These are phyloP conservation scores for Arxiozyma slooffiae DNA, from an alignment of 1,139 yeast genomes.

Conservation along the genomic window DNA sequence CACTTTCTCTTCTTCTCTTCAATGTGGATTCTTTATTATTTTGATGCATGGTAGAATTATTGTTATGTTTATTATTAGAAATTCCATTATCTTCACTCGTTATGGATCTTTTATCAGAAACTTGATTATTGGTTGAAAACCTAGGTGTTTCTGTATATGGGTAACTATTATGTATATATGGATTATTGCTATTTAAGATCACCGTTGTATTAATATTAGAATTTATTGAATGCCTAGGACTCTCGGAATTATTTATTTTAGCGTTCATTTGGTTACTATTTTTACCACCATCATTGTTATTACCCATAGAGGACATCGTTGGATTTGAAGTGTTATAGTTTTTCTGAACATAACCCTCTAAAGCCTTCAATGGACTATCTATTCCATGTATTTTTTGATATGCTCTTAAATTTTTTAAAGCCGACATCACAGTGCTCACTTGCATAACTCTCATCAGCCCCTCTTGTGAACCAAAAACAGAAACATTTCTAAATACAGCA, in stretches of 20 bases:
- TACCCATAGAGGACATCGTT: background rate
- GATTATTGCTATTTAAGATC: background rate
- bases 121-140: background rate
- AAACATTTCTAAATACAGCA: slow-evolving; percentile 35
- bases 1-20: slow-evolving; percentile 17
- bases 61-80: background rate
- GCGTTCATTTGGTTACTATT: background rate
- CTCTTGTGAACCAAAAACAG: slow-evolving; percentile 53
- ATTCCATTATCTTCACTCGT: background rate
- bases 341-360: slow-evolving; percentile 7
- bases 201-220: background rate
- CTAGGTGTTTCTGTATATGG: background rate
- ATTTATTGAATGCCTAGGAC: background rate
- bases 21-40: background rate
- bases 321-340: background rate
- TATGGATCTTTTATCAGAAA: background rate
- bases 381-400: slow-evolving; percentile 19
- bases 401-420: slow-evolving; percentile 38
- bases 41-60: background rate
- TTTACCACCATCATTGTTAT: background rate
- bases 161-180: background rate
- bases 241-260: background rate
- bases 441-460: slow-evolving; percentile 61
- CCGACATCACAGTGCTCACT: slow-evolving; percentile 67
- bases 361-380: slow-evolving; percentile 22